Conservation (phyloP, 169 alveolate species). For the Cryptosporidium ubiquitum region DNA sequence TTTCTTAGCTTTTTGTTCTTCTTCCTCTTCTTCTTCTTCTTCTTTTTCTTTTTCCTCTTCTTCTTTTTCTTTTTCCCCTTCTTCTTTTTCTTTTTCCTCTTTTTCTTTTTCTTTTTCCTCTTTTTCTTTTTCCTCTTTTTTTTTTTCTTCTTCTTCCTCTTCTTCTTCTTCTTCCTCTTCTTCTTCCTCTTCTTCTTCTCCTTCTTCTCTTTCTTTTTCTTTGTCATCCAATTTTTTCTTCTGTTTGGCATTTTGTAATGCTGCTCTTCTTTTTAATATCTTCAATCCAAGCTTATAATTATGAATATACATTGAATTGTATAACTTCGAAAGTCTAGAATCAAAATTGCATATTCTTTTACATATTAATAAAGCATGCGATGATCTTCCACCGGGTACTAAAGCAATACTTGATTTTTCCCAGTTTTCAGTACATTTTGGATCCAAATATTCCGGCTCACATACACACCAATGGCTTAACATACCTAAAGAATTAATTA, state of each 20-base stretch:
- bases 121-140: no score
- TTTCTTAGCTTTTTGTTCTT: no score
- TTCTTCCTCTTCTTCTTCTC: no score
- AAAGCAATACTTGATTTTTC: constrained; percentile 37
- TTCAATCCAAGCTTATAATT: constrained; percentile 32
- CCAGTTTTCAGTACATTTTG: constrained; percentile 54
- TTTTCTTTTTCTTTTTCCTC: no score
- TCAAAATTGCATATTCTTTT: constrained; percentile 57
- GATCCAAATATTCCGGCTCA: constrained; percentile 47
- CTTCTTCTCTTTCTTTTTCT: neutral
- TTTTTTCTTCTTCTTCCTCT: no score
- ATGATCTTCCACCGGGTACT: constrained; percentile 60
- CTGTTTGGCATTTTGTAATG: neutral
- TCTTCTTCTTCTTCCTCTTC: no score
- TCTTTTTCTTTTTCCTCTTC: no score
- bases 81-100: no score
- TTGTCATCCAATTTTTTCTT: neutral
- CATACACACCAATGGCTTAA: constrained; percentile 72
- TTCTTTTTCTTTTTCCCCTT: no score
- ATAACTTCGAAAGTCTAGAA: constrained; percentile 25
- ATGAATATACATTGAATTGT: constrained; percentile 42
- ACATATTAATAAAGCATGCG: constrained; percentile 59
- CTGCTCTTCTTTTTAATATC: constrained; percentile 28
- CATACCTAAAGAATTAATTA: constrained; percentile 65
- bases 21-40: no score